Conservation (phyloP, 306 rosid genomes). For the Vicia faba region DNA sequence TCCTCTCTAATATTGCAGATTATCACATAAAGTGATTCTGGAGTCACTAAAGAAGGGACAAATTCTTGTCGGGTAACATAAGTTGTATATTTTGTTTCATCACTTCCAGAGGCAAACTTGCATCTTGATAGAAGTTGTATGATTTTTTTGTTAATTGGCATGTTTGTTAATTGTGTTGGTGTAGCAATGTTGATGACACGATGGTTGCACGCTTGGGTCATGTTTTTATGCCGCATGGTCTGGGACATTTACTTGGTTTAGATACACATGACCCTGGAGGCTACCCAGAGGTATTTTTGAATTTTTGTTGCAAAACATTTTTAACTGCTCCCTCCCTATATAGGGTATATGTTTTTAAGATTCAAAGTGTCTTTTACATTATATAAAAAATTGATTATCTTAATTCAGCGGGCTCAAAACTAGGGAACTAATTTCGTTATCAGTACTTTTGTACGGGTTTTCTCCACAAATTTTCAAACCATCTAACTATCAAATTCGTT, state of each 20-base stretch:
- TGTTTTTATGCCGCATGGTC: constrained; percentile 91
- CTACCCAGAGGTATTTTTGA: constrained; percentile 62
- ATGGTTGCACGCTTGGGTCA: constrained; percentile 69
- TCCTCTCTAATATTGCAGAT: constrained; percentile 53
- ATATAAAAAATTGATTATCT: no score
- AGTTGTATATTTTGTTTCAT: constrained; percentile 24
- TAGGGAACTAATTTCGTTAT: neutral
- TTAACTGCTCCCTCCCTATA: no score
- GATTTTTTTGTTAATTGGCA: neutral
- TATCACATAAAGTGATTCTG: constrained; percentile 80
- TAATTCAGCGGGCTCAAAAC: no score
- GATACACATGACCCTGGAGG: constrained; percentile 99
- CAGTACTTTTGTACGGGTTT: neutral
- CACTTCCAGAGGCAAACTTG: constrained; percentile 19
- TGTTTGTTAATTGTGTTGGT: constrained; percentile 36
- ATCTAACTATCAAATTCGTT: neutral
- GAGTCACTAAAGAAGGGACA: constrained; percentile 61
- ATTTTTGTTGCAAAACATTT: constrained; percentile 25
- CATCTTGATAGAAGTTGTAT: constrained; percentile 16
- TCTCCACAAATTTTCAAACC: constrained; percentile 1
- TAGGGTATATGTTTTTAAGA: neutral
- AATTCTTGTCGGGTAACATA: constrained; percentile 62
- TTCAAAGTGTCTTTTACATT: no score
- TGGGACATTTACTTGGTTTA: constrained; percentile 93
- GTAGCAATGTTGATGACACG: constrained; percentile 77